Base-by-base conservation (phyloP, 305 asterid species). In the Fraxinus dipetala region DNA sequence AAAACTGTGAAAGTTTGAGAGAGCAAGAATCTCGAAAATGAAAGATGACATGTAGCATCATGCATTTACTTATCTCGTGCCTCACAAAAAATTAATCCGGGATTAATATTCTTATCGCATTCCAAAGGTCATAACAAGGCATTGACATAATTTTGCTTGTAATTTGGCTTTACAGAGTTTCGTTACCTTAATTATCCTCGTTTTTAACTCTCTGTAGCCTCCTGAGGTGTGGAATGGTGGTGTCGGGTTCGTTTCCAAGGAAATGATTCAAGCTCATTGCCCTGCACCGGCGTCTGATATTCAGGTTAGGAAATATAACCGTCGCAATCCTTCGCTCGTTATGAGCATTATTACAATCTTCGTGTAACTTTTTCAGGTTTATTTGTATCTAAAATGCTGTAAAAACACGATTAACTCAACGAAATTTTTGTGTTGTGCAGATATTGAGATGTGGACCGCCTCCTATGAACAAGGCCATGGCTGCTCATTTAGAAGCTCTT, bases 171-270 rank as follows among this genome's bases (percentile, higher is more conserved):
- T 10, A 16, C 77, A 69, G 70, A 79, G 67, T 30, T 43, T 43
- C 0, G 51, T 18, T 24, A 14, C n/a, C 14, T 10, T 75, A 43
- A 24, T 24, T 32, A 24, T 14, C 43, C 8, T 63, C 43, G 2
- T 13, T 45, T 72, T 30, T 38, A 18, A 26, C 24, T 16, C 81
- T 80, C 24, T 86, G 76, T 83, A 95, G 98, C 95, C 98, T 85
- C 98, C 98, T 24, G 98, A 92, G 79, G 87, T 80, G 75, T 95
- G 98, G 98, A 80, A 86, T 16, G 98, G 95, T 67, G 98, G 98
- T 5, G 94, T 95, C 26, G 98, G 98, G 14, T 95, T 92, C 11
- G 98, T 95, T 75, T 87, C 97, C 18, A 89, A 95, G 92, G 99
- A 95, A 90, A 95, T 95, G 97, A 93, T 95, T 84, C 91, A 91